Evolutionary conservation across 192 early-diverging fungal species (phyloP).

Genomic region (Coemansia umbellata): DNA sequence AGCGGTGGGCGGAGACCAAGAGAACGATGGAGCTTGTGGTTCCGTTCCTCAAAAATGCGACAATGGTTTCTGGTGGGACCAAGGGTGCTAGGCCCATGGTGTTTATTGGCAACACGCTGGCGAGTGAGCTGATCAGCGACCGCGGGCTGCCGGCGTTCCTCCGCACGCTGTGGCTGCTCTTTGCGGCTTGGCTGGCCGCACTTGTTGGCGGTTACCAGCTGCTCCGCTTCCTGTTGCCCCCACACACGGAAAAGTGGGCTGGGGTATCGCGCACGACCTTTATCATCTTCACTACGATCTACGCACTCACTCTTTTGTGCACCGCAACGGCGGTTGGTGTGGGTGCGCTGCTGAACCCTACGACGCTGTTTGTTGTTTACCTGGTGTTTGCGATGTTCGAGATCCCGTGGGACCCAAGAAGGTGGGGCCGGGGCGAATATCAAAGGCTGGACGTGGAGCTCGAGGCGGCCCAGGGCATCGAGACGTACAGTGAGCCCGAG

Average conservation of each 20-base stretch:
- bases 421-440: background rate
- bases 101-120: background rate
- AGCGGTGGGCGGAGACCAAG: slow-evolving; percentile 6
- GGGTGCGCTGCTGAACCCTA: background rate
- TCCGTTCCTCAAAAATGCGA: background rate
- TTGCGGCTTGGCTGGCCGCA: background rate
- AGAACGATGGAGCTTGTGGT: background rate
- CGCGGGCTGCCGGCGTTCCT: background rate
- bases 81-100: background rate
- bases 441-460: no score
- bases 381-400: background rate
- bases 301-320: background rate
- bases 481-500: background rate
- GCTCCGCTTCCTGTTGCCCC: background rate
- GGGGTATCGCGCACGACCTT: background rate
- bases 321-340: background rate
- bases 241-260: background rate
- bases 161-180: background rate
- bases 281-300: background rate
- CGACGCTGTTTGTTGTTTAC: background rate
- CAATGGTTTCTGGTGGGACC: background rate
- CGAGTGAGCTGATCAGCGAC: background rate
- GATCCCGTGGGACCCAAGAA: background rate
- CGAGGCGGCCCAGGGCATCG: no score
- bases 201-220: background rate